Evolutionary conservation across 495 filamentous ascomycete species (phyloP).

Genomic region (Aspergillus egyptiacus): DNA sequence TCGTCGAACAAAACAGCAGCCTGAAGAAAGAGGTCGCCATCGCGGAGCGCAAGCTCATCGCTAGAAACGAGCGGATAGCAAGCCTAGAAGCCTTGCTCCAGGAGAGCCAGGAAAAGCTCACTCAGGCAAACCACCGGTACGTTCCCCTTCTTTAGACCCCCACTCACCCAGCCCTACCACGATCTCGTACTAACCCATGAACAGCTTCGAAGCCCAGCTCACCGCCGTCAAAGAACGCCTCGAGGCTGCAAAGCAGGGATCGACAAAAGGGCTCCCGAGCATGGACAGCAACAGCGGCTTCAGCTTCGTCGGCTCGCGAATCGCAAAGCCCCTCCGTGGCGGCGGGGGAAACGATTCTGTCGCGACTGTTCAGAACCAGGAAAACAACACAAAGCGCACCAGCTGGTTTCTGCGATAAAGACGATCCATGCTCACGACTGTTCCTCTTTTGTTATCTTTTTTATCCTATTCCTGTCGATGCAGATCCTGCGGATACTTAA

Average conservation of each 20-base stretch:
- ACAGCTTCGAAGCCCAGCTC: conserved; percentile 93
- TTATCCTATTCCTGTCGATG: conserved; percentile 17
- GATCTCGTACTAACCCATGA: background rate
- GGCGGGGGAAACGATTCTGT: conserved; percentile 55
- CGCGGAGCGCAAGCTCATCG: conserved; percentile 93
- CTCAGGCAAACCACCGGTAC: conserved; percentile 90
- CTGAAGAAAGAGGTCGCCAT: conserved; percentile 99
- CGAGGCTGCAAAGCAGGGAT: conserved; percentile 87
- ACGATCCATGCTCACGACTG: conserved; percentile 33
- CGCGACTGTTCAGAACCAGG: conserved; percentile 42
- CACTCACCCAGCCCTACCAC: conserved; percentile 1
- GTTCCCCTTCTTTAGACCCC: conserved; percentile 34
- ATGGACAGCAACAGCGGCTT: conserved; percentile 58
- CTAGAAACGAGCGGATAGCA: conserved; percentile 92
- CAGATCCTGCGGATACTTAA: conserved; percentile 3
- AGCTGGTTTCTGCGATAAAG: conserved; percentile 50
- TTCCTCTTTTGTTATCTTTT: conserved; percentile 23
- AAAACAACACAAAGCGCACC: conserved; percentile 43
- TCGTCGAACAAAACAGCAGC: conserved; percentile 93
- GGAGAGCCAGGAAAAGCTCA: conserved; percentile 96
- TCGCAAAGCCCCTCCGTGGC: conserved; percentile 94
- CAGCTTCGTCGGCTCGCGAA: conserved; percentile 73
- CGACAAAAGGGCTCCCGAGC: conserved; percentile 70
- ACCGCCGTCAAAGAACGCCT: conserved; percentile 95
- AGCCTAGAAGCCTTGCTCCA: conserved; percentile 86